A percentile compares a stretch with the other conserved stretches of the same genome.
phyloP scores from a whole-genome alignment of 163 green algal species.

The Trebouxiophyceae sp. region DNA sequence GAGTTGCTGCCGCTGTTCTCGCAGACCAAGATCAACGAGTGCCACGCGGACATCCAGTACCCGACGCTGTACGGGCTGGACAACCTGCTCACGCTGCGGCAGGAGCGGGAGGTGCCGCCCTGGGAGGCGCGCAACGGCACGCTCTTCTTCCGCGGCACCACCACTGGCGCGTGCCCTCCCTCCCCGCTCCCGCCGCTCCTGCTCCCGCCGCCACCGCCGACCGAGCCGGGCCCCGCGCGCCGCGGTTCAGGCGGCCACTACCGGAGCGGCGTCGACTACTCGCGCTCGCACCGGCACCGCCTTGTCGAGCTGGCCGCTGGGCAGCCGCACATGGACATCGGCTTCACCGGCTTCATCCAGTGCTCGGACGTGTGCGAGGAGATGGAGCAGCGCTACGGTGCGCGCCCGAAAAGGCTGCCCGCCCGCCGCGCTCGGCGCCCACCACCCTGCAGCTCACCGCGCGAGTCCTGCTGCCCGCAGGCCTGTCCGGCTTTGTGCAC shows the following conservation, averaged over 20 bases:
- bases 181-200: no score
- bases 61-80: background rate
- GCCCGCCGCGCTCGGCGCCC: no score
- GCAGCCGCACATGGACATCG: conserved; percentile 5
- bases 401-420: no score
- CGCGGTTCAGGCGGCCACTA: background rate
- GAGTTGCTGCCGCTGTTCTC: conserved; percentile 10
- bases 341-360: conserved; percentile 2
- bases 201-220: no score
- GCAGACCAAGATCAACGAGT: conserved; percentile 10
- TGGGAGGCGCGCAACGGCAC: background rate
- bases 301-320: background rate
- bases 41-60: conserved; percentile 4
- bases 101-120: background rate
- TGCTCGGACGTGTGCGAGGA: background rate
- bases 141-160: conserved; percentile 6
- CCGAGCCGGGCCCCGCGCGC: no score
- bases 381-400: background rate
- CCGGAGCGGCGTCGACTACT: background rate
- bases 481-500: background rate
- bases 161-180: background rate
- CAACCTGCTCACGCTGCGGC: background rate
- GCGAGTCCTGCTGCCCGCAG: no score
- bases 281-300: conserved; percentile 6
- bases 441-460: no score